phyloP scores from a whole-genome alignment of 495 filamentous ascomycete species.

The Glarea lozoyensis region DNA sequence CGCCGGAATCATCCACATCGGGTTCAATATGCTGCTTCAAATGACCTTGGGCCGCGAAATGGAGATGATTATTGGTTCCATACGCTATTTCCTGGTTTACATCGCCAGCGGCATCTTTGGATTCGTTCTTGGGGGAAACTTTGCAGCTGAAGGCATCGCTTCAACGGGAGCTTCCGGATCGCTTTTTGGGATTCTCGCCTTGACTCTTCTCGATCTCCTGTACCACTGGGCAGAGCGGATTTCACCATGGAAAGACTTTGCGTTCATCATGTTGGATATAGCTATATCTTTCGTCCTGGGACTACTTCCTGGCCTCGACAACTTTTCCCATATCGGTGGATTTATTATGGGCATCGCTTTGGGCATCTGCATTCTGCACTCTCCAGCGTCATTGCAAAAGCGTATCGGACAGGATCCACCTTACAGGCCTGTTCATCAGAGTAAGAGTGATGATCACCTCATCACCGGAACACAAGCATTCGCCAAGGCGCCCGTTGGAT shows the following conservation, averaged over 20 bases:
- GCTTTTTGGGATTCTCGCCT: conserved; percentile 84
- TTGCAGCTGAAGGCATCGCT: conserved; percentile 66
- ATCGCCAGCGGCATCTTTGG: conserved; percentile 89
- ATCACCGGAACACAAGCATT: conserved; percentile 46
- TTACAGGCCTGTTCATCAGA: conserved; percentile 51
- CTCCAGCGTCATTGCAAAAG: conserved; percentile 68
- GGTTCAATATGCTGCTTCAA: conserved; percentile 89
- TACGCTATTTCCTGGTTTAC: conserved; percentile 84
- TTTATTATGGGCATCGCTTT: conserved; percentile 88
- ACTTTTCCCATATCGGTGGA: conserved; percentile 94
- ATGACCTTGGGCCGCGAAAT: conserved; percentile 81
- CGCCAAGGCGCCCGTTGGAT: conserved; percentile 59
- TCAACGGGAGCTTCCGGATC: conserved; percentile 84
- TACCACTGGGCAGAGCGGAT: conserved; percentile 80
- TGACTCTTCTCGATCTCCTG: conserved; percentile 78
- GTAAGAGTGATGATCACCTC: conserved; percentile 25
- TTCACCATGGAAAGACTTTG: conserved; percentile 67
- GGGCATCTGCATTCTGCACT: conserved; percentile 78
- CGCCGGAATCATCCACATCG: conserved; percentile 86
- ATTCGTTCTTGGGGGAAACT: conserved; percentile 92
- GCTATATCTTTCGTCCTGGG: conserved; percentile 86
- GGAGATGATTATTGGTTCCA: conserved; percentile 75
- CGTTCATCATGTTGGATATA: conserved; percentile 78
- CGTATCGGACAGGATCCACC: conserved; percentile 64
- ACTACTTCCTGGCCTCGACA: conserved; percentile 86